Evolutionary conservation across 2,329 filamentous ascomycete species (phyloP).

Genomic region (Aspergillus tubingensis): DNA sequence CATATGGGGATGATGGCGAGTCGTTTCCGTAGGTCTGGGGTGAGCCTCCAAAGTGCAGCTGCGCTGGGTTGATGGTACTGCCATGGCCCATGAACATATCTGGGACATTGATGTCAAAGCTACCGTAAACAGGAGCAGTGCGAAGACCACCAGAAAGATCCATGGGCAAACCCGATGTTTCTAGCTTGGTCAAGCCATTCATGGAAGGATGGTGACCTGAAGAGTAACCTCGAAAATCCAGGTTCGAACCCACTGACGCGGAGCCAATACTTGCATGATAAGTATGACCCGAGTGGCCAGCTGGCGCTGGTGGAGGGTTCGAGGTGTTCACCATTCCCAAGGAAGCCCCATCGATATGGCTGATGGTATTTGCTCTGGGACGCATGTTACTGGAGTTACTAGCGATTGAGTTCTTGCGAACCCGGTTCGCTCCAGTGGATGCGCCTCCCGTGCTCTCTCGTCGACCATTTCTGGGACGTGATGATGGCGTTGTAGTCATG

Average conservation of each 20-base stretch:
- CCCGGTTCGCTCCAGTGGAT: slow-evolving; percentile 67
- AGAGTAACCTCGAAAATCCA: slow-evolving; percentile 70
- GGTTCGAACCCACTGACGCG: slow-evolving; percentile 54
- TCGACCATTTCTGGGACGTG: slow-evolving; percentile 77
- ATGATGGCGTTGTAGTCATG: slow-evolving; percentile 84
- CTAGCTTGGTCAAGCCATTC: slow-evolving; percentile 76
- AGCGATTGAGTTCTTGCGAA: slow-evolving; percentile 89
- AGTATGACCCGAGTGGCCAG: slow-evolving; percentile 53
- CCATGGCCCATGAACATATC: slow-evolving; percentile 67
- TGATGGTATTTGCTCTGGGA: slow-evolving; percentile 93
- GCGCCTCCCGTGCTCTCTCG: slow-evolving; percentile 82
- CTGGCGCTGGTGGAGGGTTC: slow-evolving; percentile 22
- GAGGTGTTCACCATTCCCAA: slow-evolving; percentile 61
- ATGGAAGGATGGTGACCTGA: slow-evolving; percentile 50
- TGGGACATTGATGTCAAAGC: slow-evolving; percentile 71
- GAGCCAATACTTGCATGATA: slow-evolving; percentile 76
- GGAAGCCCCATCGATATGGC: slow-evolving; percentile 78
- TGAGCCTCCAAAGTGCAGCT: slow-evolving; percentile 81
- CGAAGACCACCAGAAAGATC: slow-evolving; percentile 70
- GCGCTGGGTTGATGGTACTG: slow-evolving; percentile 63
- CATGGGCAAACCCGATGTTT: slow-evolving; percentile 71
- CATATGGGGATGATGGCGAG: slow-evolving; percentile 44
- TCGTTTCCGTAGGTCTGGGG: slow-evolving; percentile 56
- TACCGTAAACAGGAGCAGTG: slow-evolving; percentile 74
- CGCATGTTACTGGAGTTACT: slow-evolving; percentile 65